A percentile compares a stretch with the other conserved stretches of the same genome.
These are phyloP conservation scores for Ciborinia camelliae DNA, from an alignment of 2,329 filamentous ascomycete genomes.

Conservation along the genomic window DNA sequence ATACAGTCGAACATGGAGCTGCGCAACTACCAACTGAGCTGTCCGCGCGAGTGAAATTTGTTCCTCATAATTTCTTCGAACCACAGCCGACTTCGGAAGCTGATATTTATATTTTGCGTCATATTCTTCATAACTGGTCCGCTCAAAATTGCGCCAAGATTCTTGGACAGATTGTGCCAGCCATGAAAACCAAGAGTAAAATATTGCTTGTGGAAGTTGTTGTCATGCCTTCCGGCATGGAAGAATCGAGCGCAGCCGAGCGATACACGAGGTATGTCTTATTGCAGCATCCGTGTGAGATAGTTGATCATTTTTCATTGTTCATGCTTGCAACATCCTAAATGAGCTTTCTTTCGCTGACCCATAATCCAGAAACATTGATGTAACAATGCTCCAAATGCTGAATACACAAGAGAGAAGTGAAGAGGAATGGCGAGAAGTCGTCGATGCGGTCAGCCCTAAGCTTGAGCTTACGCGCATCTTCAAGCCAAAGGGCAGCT, in stretches of 20 bases:
- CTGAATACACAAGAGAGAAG: slow-evolving; percentile 13
- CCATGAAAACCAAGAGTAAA: slow-evolving; percentile 27
- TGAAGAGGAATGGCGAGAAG: slow-evolving; percentile 4
- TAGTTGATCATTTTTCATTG: not conserved
- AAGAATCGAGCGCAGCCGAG: not conserved
- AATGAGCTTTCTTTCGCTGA: too few relatives aligned
- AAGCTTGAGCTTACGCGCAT: slow-evolving; percentile 6
- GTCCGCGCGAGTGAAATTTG: not conserved
- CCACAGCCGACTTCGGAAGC: slow-evolving; percentile 40
- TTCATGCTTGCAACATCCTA: not conserved
- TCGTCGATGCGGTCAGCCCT: not conserved
- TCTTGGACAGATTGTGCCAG: slow-evolving; percentile 25
- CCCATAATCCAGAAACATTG: slow-evolving; percentile 9
- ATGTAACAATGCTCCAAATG: slow-evolving; percentile 17
- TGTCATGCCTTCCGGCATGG: not conserved
- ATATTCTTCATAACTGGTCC: slow-evolving; percentile 37
- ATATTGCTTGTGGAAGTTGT: slow-evolving; percentile 18
- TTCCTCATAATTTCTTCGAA: slow-evolving; percentile 3
- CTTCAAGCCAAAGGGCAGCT: slow-evolving; percentile 2
- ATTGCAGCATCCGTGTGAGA: too few relatives aligned
- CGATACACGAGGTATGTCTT: slow-evolving; percentile 2
- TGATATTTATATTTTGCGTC: slow-evolving; percentile 33
- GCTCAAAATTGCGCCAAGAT: slow-evolving; percentile 21
- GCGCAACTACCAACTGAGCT: slow-evolving; percentile 40
- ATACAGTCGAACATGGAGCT: slow-evolving; percentile 21